Evolutionary conservation across 75 land plant species (phyloP), one percentile per base, ranked within the genome.

Genomic region (Picea sitchensis): DNA sequence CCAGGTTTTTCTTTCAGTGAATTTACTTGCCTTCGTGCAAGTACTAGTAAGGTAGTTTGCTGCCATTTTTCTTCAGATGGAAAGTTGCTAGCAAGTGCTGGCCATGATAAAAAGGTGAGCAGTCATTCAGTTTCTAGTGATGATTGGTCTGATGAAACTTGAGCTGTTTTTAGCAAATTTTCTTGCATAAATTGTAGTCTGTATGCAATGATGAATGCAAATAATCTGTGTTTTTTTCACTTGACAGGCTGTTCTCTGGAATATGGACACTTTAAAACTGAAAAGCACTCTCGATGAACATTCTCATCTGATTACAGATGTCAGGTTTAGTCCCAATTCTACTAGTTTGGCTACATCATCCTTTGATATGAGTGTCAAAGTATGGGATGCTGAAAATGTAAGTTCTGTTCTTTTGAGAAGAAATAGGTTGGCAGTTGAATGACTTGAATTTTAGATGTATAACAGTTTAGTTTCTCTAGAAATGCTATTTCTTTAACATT

Each of bases 321-420:
- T 97, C 30, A 87, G 99, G 13, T 97, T 97, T 65, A 93, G 94
- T 75, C 94, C 98, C 65, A 95, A 87, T 77, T 83, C 88, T 79
- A 79, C 91, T 31, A 85, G 92, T 20, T 81, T 97, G 57, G 99
- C 98, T 11, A 93, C 98, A 62, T 95, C 99, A 59, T 97, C 99
- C 5, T 93, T 89, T 84, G 99, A 95, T 82, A 88, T 79, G 77
- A 95, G 92, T 81, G 98, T 95, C 78, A 83, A 92, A 67, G 91
- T 97, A 32, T 97, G 99, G 98, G 98, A 95, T 81, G 88, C 93
- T 21, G 94, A 91, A n/a, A 93, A 95, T 86, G 99, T 96, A 12
- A 87, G 93, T 87, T 51, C 56, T 51, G 56, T 51, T 51, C 56
- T 51, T 51, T 11, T 51, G 11, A 51, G 56, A 9, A 51, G 56